Percentiles rank a stretch among this genome's conserved stretches.
These are phyloP conservation scores for Stagonosporopsis cucurbitacearum DNA, from an alignment of 2,329 filamentous ascomycete genomes.

Conservation along the genomic window DNA sequence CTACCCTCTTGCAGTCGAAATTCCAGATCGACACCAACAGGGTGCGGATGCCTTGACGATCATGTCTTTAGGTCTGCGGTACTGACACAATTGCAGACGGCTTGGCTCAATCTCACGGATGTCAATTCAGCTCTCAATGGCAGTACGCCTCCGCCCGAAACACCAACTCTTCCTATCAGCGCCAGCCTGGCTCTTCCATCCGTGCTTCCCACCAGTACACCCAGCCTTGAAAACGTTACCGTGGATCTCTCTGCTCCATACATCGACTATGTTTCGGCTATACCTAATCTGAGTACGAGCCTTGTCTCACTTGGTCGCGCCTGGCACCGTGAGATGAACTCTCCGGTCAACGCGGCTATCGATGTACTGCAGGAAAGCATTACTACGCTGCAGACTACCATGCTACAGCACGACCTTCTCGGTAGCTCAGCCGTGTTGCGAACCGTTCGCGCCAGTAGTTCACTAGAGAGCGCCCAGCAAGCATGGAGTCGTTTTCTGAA, in stretches of 20 bases:
- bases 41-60: conserved; percentile 18
- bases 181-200: conserved; percentile 22
- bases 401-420: conserved; percentile 38
- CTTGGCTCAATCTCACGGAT: conserved; percentile 26
- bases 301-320: conserved; percentile 41
- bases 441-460: conserved; percentile 45
- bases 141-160: conserved; percentile 14
- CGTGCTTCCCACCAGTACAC: conserved; percentile 19
- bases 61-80: no score
- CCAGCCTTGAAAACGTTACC: conserved; percentile 23
- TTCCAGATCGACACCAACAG: conserved; percentile 42
- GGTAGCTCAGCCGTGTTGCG: conserved; percentile 37
- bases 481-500: conserved; percentile 45
- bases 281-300: conserved; percentile 37
- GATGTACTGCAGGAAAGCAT: conserved; percentile 39
- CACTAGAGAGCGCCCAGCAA: conserved; percentile 39
- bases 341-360: conserved; percentile 42
- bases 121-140: conserved; percentile 8
- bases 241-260: conserved; percentile 34
- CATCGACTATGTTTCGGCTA: conserved; percentile 39
- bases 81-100: conserved; percentile 21
- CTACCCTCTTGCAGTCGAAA: conserved; percentile 38
- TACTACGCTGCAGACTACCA: conserved; percentile 36
- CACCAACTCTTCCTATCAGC: conserved; percentile 27
- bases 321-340: conserved; percentile 49